Conservation (phyloP, 441 rosid genomes). For the Macaranga tanarius region DNA sequence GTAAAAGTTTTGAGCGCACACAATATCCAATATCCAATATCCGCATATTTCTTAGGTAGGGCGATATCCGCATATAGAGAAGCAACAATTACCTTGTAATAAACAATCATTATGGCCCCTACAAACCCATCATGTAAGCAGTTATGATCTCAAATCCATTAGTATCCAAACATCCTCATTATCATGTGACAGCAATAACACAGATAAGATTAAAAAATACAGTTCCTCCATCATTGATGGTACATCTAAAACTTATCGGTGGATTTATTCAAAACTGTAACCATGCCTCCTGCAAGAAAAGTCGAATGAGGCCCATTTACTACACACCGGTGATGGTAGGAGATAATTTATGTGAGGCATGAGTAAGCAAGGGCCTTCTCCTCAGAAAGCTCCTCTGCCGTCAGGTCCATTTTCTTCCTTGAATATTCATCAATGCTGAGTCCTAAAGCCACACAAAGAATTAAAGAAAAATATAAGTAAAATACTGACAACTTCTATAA, state of each 20-base stretch:
- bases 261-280: constrained; percentile 38
- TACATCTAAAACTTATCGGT: constrained; percentile 24
- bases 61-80: background rate
- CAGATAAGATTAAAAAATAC: background rate
- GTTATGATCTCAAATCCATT: background rate
- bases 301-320: constrained; percentile 4
- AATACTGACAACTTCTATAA: too few relatives aligned
- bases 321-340: background rate
- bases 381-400: constrained; percentile 74
- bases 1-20: too few relatives aligned
- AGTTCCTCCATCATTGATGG: constrained; percentile 19
- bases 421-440: constrained; percentile 71
- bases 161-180: background rate
- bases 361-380: constrained; percentile 95
- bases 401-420: constrained; percentile 87
- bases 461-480: background rate
- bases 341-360: constrained; percentile 54
- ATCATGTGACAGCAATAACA: background rate
- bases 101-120: background rate
- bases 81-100: background rate
- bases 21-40: too few relatives aligned
- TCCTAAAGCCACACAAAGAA: constrained; percentile 36
- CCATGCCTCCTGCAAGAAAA: background rate
- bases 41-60: too few relatives aligned
- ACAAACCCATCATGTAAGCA: background rate